Conservation (phyloP, 1,284 basidiomycete genomes). For the Paramarasmius palmivorus region DNA sequence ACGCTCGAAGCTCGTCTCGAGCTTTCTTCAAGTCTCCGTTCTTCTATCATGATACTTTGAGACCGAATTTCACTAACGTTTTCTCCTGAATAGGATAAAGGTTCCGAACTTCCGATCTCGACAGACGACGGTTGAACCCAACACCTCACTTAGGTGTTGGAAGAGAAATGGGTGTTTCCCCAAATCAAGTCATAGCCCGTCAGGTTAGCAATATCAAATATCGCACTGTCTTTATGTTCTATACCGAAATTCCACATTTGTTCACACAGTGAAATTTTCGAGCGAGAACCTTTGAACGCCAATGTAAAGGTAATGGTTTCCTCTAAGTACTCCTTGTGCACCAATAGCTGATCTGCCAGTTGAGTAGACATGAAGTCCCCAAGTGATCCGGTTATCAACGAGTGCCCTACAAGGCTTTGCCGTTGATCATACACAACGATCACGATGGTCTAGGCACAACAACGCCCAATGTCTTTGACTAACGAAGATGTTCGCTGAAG, state of each 20-base stretch:
- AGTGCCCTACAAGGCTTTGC: constrained; percentile 28
- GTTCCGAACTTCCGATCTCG: constrained; percentile 16
- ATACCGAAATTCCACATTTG: constrained; percentile 15
- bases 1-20: constrained; percentile 15
- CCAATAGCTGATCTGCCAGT: constrained; percentile 28
- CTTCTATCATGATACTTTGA: constrained; percentile 10
- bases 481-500: neutral
- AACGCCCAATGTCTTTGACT: neutral
- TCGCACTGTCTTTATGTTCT: constrained; percentile 7
- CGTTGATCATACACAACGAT: constrained; percentile 26
- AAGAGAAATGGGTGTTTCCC: constrained; percentile 32
- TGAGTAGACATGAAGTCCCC: constrained; percentile 39
- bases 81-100: constrained; percentile 20
- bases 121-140: constrained; percentile 18
- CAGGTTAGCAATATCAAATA: constrained; percentile 29
- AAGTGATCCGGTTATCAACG: constrained; percentile 36
- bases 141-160: constrained; percentile 24
- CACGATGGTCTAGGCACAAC: constrained; percentile 2
- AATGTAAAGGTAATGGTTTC: constrained; percentile 29
- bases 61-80: constrained; percentile 21
- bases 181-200: constrained; percentile 33
- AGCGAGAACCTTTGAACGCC: constrained; percentile 30
- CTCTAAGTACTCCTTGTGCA: constrained; percentile 17
- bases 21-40: constrained; percentile 18
- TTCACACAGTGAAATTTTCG: constrained; percentile 15